Evolutionary conservation across 1,284 basidiomycete genomes (phyloP), one percentile per base, ranked within the genome.

Genomic region (Puccinia triticina): DNA sequence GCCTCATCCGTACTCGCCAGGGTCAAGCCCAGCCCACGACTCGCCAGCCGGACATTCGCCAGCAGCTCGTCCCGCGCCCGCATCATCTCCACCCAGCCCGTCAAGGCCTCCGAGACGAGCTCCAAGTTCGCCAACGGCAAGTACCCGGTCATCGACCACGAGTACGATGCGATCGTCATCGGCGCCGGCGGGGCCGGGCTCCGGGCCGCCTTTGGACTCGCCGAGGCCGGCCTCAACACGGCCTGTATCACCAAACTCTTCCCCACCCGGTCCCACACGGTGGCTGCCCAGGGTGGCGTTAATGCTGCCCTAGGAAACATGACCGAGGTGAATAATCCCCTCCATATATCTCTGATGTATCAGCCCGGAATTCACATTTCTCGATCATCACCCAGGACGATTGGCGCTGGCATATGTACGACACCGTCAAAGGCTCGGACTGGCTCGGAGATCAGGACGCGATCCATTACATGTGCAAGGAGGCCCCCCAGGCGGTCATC

Each of bases 401-500:
- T 88, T 98, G 96, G 96, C 90, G 97, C 88, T 99, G 97, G 97
- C 96, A 99, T 88, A 98, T 98, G 94, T 96, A 96, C 26, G 78
- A 80, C 43, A 80, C 78, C 48, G 78, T 99, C 84, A 99, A 99
- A 90, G 97, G 97, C 84, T 98, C 96, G 80, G 97, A 99, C 89
- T 99, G 96, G 96, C 92, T 99, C 81, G 97, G 97, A 88, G 97
- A 99, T 90, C 97, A 99, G 89, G 96, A 99, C 87, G 96, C 96
- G 82, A 98, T 98, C 86, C 96, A 98, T 87, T 98, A 98, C 90
- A 98, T 98, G 96, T 96, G 94, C 88, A 91, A 94, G 74, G 96
- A 97, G 89, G 96, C 96, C 78, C 96, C 96, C 73, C 90, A 91
- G 86, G 93, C 95, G 59, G 96, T 98, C 84, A 92, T 96, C 83